Evolutionary conservation across 768 basidiomycete genomes (phyloP).

Genomic region (Lactifluus hygrophoroides): DNA sequence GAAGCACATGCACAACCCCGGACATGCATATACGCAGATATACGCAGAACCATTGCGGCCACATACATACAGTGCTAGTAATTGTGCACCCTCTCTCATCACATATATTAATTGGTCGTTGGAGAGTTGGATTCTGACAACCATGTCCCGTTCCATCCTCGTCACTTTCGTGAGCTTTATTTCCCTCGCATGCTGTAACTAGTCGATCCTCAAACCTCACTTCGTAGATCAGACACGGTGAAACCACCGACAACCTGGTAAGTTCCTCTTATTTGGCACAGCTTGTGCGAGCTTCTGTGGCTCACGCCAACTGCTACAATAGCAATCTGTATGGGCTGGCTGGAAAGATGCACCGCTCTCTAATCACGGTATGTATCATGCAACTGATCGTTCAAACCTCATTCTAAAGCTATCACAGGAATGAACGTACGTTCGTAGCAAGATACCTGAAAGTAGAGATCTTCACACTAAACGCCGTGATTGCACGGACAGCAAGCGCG

Average conservation of each 20-base stretch:
- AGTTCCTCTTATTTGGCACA: slow-evolving; percentile 20
- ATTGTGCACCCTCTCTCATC: too few species aligned
- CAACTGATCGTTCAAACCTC: neutral
- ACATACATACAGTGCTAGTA: too few species aligned
- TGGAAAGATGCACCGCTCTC: slow-evolving; percentile 66
- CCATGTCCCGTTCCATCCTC: slow-evolving; percentile 19
- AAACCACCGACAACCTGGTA: slow-evolving; percentile 70
- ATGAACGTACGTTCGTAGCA: slow-evolving; percentile 25
- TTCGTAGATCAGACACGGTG: slow-evolving; percentile 61
- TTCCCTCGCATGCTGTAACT: neutral
- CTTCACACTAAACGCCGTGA: neutral
- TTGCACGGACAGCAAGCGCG: slow-evolving; percentile 24
- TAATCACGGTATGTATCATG: slow-evolving; percentile 48
- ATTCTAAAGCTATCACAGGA: slow-evolving; percentile 15
- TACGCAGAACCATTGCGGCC: too few species aligned
- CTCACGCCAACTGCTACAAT: neutral
- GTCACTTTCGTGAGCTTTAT: slow-evolving; percentile 26
- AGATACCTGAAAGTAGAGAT: neutral
- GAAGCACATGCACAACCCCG: too few species aligned
- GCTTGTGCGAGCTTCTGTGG: neutral
- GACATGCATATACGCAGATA: too few species aligned
- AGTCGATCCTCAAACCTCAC: neutral
- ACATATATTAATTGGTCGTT: too few species aligned
- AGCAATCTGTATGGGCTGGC: slow-evolving; percentile 59
- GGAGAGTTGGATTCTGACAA: neutral